These are phyloP conservation scores for Cytospora piceicola DNA, from an alignment of 2,329 filamentous ascomycete species.

Conservation along the genomic window DNA sequence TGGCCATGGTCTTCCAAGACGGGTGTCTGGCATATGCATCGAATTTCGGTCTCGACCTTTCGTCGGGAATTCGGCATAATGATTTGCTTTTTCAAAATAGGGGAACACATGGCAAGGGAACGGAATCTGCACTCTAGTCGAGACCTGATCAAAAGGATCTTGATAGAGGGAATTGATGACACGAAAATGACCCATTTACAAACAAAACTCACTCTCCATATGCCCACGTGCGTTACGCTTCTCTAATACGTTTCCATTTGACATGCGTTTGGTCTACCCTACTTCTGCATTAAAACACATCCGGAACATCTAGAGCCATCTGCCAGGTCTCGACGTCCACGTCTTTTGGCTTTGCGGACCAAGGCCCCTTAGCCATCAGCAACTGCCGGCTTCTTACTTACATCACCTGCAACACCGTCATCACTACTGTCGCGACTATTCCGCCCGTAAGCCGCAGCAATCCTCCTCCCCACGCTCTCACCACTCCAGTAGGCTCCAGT, in stretches of 20 bases:
- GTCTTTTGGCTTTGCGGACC: not conserved
- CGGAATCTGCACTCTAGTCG: slow-evolving; percentile 28
- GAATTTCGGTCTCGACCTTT: slow-evolving; percentile 26
- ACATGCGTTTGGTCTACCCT: not conserved
- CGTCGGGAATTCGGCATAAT: slow-evolving; percentile 28
- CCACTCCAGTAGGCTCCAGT: slow-evolving; percentile 94
- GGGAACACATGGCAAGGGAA: slow-evolving; percentile 27
- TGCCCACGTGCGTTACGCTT: too few species aligned
- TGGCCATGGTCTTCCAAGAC: slow-evolving; percentile 18
- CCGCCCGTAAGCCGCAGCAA: slow-evolving; percentile 58
- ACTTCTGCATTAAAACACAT: not conserved
- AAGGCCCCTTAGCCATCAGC: not conserved
- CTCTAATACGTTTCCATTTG: not conserved
- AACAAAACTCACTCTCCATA: not conserved
- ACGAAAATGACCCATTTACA: not conserved
- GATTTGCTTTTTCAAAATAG: slow-evolving; percentile 26
- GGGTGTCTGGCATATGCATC: slow-evolving; percentile 18
- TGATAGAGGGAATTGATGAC: slow-evolving; percentile 25
- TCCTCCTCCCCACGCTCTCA: slow-evolving; percentile 72
- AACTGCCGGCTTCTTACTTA: not conserved
- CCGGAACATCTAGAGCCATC: not conserved
- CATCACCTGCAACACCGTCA: not conserved
- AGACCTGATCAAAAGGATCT: slow-evolving; percentile 16
- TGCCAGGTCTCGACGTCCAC: not conserved
- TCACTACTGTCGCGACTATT: not conserved